A percentile compares a stretch with the other conserved stretches of the same genome.
phyloP scores from a whole-genome alignment of 2,329 filamentous ascomycete genomes.

The Amesomyces nigricolor region DNA sequence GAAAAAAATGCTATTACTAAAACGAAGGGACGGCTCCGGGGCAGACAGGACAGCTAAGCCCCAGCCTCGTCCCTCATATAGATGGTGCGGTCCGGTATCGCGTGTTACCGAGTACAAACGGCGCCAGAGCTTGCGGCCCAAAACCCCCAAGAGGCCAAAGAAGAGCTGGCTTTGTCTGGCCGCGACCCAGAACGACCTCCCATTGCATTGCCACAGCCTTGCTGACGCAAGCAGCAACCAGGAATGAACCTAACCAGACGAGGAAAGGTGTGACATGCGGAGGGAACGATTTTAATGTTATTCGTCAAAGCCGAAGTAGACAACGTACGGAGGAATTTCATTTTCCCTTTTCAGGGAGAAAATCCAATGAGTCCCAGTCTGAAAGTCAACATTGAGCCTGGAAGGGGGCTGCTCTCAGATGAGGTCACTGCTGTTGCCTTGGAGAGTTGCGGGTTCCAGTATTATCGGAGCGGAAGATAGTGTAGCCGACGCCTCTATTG shows the following conservation, averaged over 20 bases:
- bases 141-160: slow-evolving; percentile 2
- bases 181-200: background rate
- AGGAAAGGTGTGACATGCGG: too few relatives aligned
- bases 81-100: slow-evolving; percentile 4
- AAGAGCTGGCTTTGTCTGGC: background rate
- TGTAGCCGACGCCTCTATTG: background rate
- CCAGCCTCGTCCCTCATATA: background rate
- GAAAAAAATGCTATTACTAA: background rate
- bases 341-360: too few relatives aligned
- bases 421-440: too few relatives aligned
- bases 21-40: background rate
- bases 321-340: too few relatives aligned
- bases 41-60: background rate
- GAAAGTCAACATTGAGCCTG: too few relatives aligned
- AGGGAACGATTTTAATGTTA: too few relatives aligned
- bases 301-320: too few relatives aligned
- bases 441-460: background rate
- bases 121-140: slow-evolving; percentile 3
- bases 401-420: too few relatives aligned
- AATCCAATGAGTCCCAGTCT: too few relatives aligned
- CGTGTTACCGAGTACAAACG: slow-evolving; percentile 25
- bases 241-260: background rate
- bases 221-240: background rate
- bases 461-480: slow-evolving; percentile 12
- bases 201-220: background rate